Base-by-base conservation (phyloP, 805 yeast species). In the Kuraishia piskuri region DNA sequence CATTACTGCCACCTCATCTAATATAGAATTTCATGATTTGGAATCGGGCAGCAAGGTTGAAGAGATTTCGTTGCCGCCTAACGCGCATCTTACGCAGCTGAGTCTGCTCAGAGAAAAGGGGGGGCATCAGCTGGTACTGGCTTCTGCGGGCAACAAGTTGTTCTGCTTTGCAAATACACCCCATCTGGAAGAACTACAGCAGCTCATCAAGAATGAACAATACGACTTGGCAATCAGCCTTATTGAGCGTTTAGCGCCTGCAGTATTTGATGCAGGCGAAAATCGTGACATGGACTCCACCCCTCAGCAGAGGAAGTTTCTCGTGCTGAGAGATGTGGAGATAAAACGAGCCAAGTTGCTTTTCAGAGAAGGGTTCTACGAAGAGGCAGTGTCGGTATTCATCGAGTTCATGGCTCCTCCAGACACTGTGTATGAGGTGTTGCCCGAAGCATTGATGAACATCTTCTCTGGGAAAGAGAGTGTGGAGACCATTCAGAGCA, bases 351-450 rank as follows among this genome's bases (percentile, higher is more conserved):
- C 76, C 0, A 57, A 64, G 4, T 57, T 65, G 2, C 51, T 76
- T 22, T 69, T 71, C 50, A 44, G 61, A 1, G 55, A 59, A 3
- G 61, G 62, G 3, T 57, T 68, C 3, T 70, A 67, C 48, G 64
- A 64, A 3, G 55, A 63, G 9, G 73, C 84, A 1, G 67, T 80
- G 65, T 58, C 63, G 51, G 40, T 74, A 19, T 82, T 84, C 52
- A 74, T 75, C 4, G 77, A 77, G 23, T 81, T 72, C 52, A 68
- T 83, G 61, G 87, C 89, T 0, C 78, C 85, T 1, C 90, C 90
- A 0, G 72, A 76, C 40, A 61, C 68, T 3, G 79, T 84, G 0
- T 67, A 84, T 1, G 57, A 64, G 2, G 63, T 78, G 24, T 74
- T 77, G 52, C 86, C 88, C 1, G 31, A 46, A 2, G 26, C 52